phyloP scores from a whole-genome alignment of 768 basidiomycete genomes.

The Hericium erinaceus region DNA sequence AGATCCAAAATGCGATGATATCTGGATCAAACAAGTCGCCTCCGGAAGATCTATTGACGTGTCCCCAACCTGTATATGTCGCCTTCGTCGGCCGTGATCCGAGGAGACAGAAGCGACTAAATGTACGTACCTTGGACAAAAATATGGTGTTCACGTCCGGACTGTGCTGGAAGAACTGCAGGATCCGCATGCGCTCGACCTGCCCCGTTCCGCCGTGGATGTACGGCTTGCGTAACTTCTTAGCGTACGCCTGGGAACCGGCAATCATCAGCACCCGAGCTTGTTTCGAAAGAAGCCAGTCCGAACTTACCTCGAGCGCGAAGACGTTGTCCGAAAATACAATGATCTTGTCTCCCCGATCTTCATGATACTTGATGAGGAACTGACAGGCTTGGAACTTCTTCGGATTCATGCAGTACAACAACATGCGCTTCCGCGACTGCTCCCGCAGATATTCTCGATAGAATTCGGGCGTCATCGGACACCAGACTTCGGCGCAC shows the following conservation, averaged over 20 bases:
- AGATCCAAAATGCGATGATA: constrained; percentile 97
- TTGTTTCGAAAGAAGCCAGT: background rate
- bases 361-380: constrained; percentile 96
- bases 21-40: constrained; percentile 98
- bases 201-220: constrained; percentile 96
- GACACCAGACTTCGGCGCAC: constrained; percentile 99
- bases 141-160: constrained; percentile 97
- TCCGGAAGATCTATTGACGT: constrained; percentile 98
- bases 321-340: constrained; percentile 99
- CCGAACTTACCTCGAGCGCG: constrained; percentile 71
- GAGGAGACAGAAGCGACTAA: constrained; percentile 6
- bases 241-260: constrained; percentile 69
- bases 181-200: constrained; percentile 88
- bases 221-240: constrained; percentile 86
- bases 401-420: constrained; percentile 99
- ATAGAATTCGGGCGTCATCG: constrained; percentile 99
- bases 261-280: background rate
- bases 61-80: constrained; percentile 70
- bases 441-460: constrained; percentile 92
- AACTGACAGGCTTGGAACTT: constrained; percentile 99
- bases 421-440: constrained; percentile 86
- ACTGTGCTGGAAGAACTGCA: constrained; percentile 93
- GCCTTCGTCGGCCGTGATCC: background rate
- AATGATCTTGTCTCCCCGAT: constrained; percentile 96
- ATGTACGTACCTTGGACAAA: constrained; percentile 65